Evolutionary conservation across 2,329 filamentous ascomycete genomes (phyloP).

Genomic region (Stagonosporopsis vannaccii): DNA sequence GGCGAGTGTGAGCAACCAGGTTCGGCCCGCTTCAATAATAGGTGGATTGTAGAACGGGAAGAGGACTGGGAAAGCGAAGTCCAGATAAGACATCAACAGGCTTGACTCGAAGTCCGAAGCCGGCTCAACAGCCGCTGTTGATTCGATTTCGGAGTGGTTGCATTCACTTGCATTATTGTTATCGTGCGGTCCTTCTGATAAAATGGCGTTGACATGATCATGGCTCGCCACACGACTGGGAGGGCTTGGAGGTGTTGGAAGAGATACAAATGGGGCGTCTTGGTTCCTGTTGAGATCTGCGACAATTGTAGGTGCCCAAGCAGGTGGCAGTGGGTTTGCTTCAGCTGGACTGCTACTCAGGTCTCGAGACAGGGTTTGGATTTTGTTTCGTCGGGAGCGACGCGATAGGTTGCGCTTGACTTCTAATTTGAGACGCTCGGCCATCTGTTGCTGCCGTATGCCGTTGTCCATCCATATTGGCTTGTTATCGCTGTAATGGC

Average conservation of each 20-base stretch:
- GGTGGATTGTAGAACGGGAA: slow-evolving; percentile 69
- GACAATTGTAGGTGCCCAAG: neutral
- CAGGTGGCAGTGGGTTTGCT: neutral
- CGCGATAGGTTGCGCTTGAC: slow-evolving; percentile 63
- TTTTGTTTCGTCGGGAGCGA: slow-evolving; percentile 37
- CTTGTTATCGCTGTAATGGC: slow-evolving; percentile 60
- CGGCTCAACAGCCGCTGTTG: no score
- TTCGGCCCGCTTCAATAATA: slow-evolving; percentile 63
- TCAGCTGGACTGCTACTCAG: neutral
- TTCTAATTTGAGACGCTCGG: slow-evolving; percentile 63
- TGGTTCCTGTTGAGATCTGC: neutral
- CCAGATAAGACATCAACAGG: slow-evolving; percentile 60
- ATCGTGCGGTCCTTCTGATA: neutral
- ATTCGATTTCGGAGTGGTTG: neutral
- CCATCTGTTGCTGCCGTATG: slow-evolving; percentile 57
- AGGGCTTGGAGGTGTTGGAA: neutral
- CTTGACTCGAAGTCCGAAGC: slow-evolving; percentile 3
- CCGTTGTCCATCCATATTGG: slow-evolving; percentile 42
- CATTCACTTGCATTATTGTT: neutral
- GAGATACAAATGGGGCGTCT: neutral
- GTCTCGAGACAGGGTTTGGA: neutral
- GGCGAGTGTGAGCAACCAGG: slow-evolving; percentile 65
- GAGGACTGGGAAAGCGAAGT: slow-evolving; percentile 68
- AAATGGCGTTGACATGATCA: neutral
- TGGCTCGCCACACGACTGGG: neutral